phyloP scores from a whole-genome alignment of 805 yeast species.

The Lipomyces anomalus region DNA sequence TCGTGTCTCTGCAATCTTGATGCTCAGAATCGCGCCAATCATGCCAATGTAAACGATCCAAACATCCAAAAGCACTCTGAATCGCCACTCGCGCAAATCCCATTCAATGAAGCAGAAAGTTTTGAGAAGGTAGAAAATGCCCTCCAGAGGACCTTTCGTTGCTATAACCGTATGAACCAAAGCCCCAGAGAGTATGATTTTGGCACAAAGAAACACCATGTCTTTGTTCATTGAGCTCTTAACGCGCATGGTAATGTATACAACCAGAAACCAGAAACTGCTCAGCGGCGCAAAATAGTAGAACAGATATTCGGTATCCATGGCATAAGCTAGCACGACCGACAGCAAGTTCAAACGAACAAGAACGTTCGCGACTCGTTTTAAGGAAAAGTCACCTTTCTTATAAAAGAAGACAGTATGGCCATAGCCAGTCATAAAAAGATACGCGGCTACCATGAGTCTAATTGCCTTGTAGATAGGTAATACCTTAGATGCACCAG shows the following conservation, averaged over 20 bases:
- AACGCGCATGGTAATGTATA: conserved; percentile 24
- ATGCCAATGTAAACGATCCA: conserved; percentile 26
- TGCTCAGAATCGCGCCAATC: conserved; percentile 24
- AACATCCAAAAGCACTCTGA: conserved; percentile 25
- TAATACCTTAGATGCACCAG: conserved; percentile 27
- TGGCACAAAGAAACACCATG: conserved; percentile 14
- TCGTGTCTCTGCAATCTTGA: conserved; percentile 17
- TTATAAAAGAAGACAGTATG: conserved; percentile 25
- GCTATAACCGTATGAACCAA: conserved; percentile 12
- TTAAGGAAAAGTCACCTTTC: conserved; percentile 25
- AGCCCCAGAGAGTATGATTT: conserved; percentile 17
- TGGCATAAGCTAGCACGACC: conserved; percentile 24
- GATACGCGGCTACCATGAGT: conserved; percentile 27
- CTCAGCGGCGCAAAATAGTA: conserved; percentile 28
- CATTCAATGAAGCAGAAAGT: conserved; percentile 24
- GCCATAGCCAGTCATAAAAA: conserved; percentile 28
- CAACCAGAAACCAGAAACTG: conserved; percentile 26
- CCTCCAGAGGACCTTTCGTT: conserved; percentile 21
- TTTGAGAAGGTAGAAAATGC: conserved; percentile 19
- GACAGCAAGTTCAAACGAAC: conserved; percentile 25
- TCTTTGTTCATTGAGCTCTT: conserved; percentile 17
- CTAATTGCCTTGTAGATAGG: conserved; percentile 27
- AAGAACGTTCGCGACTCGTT: conserved; percentile 25
- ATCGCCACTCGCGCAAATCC: conserved; percentile 28
- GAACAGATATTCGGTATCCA: conserved; percentile 27